phyloP scores from a whole-genome alignment of 352 stramenopile species.

The Phytopythium delawarense region DNA sequence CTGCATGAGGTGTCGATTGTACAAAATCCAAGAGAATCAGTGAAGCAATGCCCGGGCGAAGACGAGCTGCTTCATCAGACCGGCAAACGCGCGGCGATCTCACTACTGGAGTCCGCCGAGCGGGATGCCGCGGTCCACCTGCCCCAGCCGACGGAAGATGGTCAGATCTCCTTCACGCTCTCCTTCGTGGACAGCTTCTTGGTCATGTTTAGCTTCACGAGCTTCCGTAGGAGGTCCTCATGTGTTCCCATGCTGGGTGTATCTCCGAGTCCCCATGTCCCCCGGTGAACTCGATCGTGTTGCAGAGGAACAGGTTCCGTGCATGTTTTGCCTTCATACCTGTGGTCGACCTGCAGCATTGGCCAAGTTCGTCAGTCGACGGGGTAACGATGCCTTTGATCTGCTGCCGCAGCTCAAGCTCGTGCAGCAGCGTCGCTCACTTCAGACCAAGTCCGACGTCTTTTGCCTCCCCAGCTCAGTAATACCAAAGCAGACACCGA shows the following conservation, averaged over 20 bases:
- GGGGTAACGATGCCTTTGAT: constrained; percentile 67
- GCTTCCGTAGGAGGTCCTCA: constrained; percentile 60
- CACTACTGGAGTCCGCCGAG: constrained; percentile 65
- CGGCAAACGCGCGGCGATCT: constrained; percentile 69
- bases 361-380: constrained; percentile 54
- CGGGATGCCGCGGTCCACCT: constrained; percentile 85
- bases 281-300: constrained; percentile 85
- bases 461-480: constrained; percentile 59
- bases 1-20: no score
- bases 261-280: constrained; percentile 75
- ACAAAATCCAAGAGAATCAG: no score
- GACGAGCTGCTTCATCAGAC: constrained; percentile 70
- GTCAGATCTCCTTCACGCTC: constrained; percentile 64
- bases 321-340: constrained; percentile 71
- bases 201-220: constrained; percentile 73
- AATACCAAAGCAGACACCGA: constrained; percentile 62
- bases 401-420: constrained; percentile 65
- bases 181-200: constrained; percentile 80
- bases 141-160: constrained; percentile 73
- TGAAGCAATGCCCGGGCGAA: no score
- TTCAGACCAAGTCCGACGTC: constrained; percentile 73
- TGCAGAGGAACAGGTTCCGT: constrained; percentile 75
- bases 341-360: constrained; percentile 67
- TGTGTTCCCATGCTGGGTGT: constrained; percentile 82
- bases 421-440: constrained; percentile 39